Evolutionary conservation across 2,329 filamentous ascomycete genomes (phyloP).

Genomic region (Zymoseptoria pseudotritici): DNA sequence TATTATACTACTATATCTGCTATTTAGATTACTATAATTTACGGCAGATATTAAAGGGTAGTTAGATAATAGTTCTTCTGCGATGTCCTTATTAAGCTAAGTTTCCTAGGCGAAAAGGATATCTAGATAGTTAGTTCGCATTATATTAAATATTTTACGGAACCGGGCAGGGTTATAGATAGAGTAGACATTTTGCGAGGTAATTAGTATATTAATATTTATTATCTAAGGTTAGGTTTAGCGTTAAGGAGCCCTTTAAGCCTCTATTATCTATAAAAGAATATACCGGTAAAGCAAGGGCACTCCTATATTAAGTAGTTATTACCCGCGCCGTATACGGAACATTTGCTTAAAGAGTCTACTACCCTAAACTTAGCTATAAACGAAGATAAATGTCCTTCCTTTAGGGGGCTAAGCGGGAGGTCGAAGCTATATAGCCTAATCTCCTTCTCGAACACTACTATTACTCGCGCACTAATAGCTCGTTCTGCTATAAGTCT

Average conservation of each 20-base stretch:
- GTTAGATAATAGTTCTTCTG: neutral
- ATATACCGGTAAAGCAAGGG: too few relatives aligned
- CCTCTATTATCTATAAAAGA: too few relatives aligned
- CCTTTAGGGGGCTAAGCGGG: neutral
- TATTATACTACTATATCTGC: neutral
- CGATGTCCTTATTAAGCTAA: neutral
- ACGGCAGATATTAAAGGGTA: neutral
- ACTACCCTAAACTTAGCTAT: neutral
- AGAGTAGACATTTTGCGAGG: neutral
- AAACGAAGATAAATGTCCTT: neutral
- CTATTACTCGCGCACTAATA: neutral
- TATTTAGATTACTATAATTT: neutral
- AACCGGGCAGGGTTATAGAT: neutral
- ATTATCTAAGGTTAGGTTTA: too few relatives aligned
- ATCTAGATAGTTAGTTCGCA: neutral
- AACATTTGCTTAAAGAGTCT: neutral
- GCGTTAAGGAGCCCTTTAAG: too few relatives aligned
- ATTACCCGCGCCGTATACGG: too few relatives aligned
- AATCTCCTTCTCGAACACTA: neutral
- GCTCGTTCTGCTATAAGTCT: neutral
- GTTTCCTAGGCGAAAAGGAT: neutral
- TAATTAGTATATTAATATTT: neutral
- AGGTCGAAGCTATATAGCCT: neutral
- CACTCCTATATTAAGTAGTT: too few relatives aligned
- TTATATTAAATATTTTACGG: neutral